These are phyloP conservation scores for Parietaria judaica DNA, from an alignment of 306 rosid species.

Conservation along the genomic window DNA sequence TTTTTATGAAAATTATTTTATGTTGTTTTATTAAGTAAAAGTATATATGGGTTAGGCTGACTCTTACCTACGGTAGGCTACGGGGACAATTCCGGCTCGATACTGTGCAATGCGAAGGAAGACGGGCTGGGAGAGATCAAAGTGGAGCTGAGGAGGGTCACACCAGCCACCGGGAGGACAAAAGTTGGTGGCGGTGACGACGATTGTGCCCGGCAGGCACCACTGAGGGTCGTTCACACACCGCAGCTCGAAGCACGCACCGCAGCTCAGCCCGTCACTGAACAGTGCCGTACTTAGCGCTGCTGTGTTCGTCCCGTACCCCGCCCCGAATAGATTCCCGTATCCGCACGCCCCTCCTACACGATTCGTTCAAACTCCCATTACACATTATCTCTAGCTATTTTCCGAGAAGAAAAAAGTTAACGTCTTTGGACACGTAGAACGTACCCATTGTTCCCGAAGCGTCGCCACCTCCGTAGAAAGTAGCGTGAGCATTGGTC, in stretches of 20 bases:
- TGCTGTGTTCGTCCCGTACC: constrained; percentile 74
- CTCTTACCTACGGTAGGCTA: constrained; percentile 44
- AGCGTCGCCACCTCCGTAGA: constrained; percentile 84
- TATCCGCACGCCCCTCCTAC: constrained; percentile 84
- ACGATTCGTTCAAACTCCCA: neutral
- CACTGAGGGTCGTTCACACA: constrained; percentile 66
- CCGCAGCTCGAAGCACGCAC: constrained; percentile 57
- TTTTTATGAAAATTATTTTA: no score
- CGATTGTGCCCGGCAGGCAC: constrained; percentile 54
- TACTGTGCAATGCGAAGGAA: constrained; percentile 67
- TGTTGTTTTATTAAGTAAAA: no score
- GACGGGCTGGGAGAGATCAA: constrained; percentile 70
- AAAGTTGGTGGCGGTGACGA: constrained; percentile 81
- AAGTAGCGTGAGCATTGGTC: constrained; percentile 77
- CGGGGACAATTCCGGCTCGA: constrained; percentile 68
- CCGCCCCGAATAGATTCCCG: constrained; percentile 73
- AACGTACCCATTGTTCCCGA: constrained; percentile 79
- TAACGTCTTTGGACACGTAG: neutral
- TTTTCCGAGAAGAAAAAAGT: neutral
- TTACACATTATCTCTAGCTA: neutral
- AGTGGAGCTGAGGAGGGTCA: constrained; percentile 71
- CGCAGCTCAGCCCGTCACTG: constrained; percentile 71
- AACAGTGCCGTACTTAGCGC: constrained; percentile 70
- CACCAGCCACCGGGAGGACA: constrained; percentile 91
- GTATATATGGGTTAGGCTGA: no score